Percentiles rank a stretch among this genome's conserved stretches.
Evolutionary conservation across 1,284 basidiomycete species (phyloP).

Genomic region (Irpex rosettiformis): DNA sequence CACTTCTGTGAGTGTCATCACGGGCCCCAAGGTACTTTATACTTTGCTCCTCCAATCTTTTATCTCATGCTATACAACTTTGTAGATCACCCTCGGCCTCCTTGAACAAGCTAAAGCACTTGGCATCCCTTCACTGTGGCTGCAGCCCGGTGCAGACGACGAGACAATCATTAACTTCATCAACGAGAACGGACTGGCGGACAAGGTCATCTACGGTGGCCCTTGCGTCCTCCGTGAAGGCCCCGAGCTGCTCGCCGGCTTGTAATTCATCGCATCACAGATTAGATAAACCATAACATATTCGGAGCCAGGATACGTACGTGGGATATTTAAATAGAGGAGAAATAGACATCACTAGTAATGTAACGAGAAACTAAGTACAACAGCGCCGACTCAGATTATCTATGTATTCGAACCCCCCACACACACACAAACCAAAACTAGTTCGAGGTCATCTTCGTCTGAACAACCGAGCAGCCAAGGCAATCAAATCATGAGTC

Average conservation of each 20-base stretch:
- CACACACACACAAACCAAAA: neutral
- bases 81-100: conserved; percentile 63
- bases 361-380: neutral
- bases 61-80: neutral
- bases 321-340: too few relatives aligned
- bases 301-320: too few relatives aligned
- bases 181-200: conserved; percentile 49
- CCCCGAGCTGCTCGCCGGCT: conserved; percentile 43
- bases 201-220: conserved; percentile 69
- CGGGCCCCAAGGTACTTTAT: conserved; percentile 56
- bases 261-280: too few relatives aligned
- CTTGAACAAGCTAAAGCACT: conserved; percentile 63
- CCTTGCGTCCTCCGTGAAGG: conserved; percentile 73
- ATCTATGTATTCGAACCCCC: neutral
- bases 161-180: conserved; percentile 48
- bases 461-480: conserved; percentile 38
- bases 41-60: neutral
- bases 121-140: conserved; percentile 69
- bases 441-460: conserved; percentile 21
- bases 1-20: conserved; percentile 80
- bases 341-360: too few relatives aligned
- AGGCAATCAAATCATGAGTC: conserved; percentile 34
- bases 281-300: too few relatives aligned
- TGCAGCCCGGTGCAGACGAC: conserved; percentile 83
- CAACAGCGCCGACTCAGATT: neutral